Evolutionary conservation across 2,329 filamentous ascomycete species (phyloP), one percentile per base, ranked within the genome.

Genomic region (Colletotrichum agaves): DNA sequence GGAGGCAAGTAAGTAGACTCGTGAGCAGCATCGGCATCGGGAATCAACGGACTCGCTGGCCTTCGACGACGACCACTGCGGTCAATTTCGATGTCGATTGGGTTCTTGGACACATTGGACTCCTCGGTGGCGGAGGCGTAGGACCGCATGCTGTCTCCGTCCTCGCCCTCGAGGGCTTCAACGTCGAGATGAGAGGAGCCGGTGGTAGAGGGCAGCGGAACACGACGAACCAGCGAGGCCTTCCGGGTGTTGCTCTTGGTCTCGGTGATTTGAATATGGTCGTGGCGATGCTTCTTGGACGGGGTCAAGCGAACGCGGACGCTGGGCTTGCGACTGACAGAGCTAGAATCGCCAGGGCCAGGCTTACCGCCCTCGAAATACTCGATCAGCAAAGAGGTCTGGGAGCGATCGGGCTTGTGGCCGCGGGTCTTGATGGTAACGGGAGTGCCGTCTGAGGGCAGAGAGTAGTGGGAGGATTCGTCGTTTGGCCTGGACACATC

Each of bases 331-430:
- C 91, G 90, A 73, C 89, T 87, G 73, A 84, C 84, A 63, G 87
- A 82, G 46, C 80, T 78, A n/a, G 80, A 77, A 71, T 84, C 83
- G 62, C 76, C 75, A 47, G 73, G 67, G 62, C 76, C 75, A 47
- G 73, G 67, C 78, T 93, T 94, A 70, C 90, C 89, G 72, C 90
- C 92, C 81, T 97, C 94, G 75, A 97, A 98, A 80, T 97, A 97
- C 81, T 98, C 94, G 75, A 98, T 98, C 74, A 98, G 85, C 72
- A 98, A 85, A 63, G 93, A 97, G 41, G 94, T 97, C 82, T 97
- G 94, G 50, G 93, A 97, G 73, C 88, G 81, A 75, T 82, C 86
- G 70, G 83, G 75, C 71, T 81, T 82, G 76, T 88, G 85, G 74
- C 87, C 85, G 68, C 87, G 88, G 49, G 95, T 97, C 76, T 91